Base-by-base conservation (phyloP, 2,329 filamentous ascomycete species). In the Verticillium klebahnii region DNA sequence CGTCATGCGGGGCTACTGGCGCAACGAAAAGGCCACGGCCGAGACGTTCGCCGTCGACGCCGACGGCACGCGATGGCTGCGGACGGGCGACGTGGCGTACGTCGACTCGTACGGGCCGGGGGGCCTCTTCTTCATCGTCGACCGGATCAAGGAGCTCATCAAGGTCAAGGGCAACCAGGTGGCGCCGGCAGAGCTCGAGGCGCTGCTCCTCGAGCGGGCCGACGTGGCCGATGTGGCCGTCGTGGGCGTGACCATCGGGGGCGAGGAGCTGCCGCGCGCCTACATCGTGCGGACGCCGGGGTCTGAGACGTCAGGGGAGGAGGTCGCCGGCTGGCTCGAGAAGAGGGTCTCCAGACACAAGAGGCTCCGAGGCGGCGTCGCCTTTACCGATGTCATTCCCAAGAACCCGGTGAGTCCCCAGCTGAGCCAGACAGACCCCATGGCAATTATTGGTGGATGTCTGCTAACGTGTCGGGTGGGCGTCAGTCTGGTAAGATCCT, bases 1-100 rank as follows among this genome's bases (percentile, higher is more conserved):
- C 37, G 77, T 94, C 55, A 89, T 92, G 83, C 86, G 85, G 63
- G 88, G 89, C 6, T 96, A 96, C 74, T 94, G 90, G 88, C 79
- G 82, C 54, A 91, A 89, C 63, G 82, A 85, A 0, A 79, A 85
- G 54, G 90, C 89, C 2, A 93, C 91, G 1, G 74, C 74, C 14
- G 83, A 86, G 55, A 87, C 88, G 0, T 68, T 82, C 2, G 72
- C 77, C 36, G 68, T 73, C 6, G 82, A 84, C 63, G 63, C 70
- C 1, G 76, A 80, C 62, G 82, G 81, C 56, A 80, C 77, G 34
- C 75, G 86, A 19, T 93, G 91, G 90, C 74, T 93, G 64, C 87
- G 85, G 70, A 93, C 90, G 0, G 91, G 91, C 2, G 91, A 93
- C 67, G 83, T 93, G 58, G 89, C 85, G 17, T 89, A 85, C 68